Base-by-base conservation (phyloP, 106 monocot species). In the Agapanthus africanus region DNA sequence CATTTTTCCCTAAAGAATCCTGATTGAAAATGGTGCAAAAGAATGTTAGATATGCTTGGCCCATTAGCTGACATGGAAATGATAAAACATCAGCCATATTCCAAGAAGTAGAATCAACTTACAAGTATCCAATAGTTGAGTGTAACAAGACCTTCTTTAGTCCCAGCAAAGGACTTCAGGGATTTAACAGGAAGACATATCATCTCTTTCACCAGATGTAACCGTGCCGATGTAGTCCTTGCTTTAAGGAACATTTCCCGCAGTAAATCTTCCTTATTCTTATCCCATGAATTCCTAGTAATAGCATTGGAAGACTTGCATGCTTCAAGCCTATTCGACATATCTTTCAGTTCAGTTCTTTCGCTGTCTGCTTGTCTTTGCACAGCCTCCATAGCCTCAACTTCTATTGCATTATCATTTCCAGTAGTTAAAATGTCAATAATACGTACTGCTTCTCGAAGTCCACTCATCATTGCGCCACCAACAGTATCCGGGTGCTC, bases 401-500 rank as follows among this genome's bases (percentile, higher is more conserved):
- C 83, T 69, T 99, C 92, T 27, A 82, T 71, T 33, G 84, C 71
- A 77, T 83, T 83, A 74, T 99, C 97, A 62, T 85, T 76, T 31
- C 90, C 97, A 73, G 72, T 81, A 63, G 37, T 76, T 35, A 92
- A 82, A 31, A 99, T 81, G 59, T 90, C 87, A 59, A 89, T 90
- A 28, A 99, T 99, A 27, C 97, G 88, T 9, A 93, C 81, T 50
- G 97, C 97, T 77, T 99, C 97, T 66, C 97, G 80, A 73, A 99
- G 78, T 41, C 97, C 97, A 81, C 97, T 99, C 71, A 99, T 74
- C 92, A 99, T 99, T 68, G 97, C 97, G 67, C 97, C 97, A 72
- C 97, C 97, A 79, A 99, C 92, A 52, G 97, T 99, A 71, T 99
- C 93, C 51, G 97, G 97, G 64, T 99, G 92, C 68, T 99, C 97